Percentiles rank a stretch among this genome's conserved stretches.
phyloP scores from a whole-genome alignment of 164 flowering plant species.

The Vitis labrusca region DNA sequence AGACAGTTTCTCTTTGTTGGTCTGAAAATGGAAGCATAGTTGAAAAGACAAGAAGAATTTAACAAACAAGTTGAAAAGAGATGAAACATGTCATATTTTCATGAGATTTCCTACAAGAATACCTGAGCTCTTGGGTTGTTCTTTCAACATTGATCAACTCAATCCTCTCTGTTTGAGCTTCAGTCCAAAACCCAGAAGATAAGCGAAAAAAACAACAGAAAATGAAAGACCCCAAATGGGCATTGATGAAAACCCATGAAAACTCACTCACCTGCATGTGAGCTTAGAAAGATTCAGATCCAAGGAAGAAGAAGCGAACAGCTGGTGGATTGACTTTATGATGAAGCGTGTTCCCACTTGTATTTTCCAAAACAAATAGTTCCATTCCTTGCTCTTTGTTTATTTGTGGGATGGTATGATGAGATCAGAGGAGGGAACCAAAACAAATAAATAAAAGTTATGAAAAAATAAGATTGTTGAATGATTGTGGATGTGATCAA shows the following conservation, averaged over 20 bases:
- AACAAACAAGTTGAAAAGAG: not conserved
- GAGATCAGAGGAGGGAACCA: not conserved
- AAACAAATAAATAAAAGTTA: not conserved
- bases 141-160: conserved; percentile 10
- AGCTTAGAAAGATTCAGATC: conserved; percentile 24
- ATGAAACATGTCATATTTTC: not conserved
- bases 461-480: not conserved
- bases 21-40: not conserved
- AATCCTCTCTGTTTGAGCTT: conserved; percentile 3
- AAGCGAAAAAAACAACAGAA: not conserved
- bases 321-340: conserved; percentile 30
- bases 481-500: not conserved
- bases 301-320: conserved; percentile 9
- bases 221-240: conserved; percentile 16
- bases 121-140: conserved; percentile 9
- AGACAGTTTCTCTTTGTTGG: not conserved
- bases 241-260: conserved; percentile 6
- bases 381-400: not conserved
- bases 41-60: not conserved
- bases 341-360: not conserved
- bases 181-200: not conserved
- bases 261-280: conserved; percentile 8
- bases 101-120: not conserved
- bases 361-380: not conserved
- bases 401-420: not conserved